phyloP scores from a whole-genome alignment of 1,284 basidiomycete species.

The Leccinum fuscescens region DNA sequence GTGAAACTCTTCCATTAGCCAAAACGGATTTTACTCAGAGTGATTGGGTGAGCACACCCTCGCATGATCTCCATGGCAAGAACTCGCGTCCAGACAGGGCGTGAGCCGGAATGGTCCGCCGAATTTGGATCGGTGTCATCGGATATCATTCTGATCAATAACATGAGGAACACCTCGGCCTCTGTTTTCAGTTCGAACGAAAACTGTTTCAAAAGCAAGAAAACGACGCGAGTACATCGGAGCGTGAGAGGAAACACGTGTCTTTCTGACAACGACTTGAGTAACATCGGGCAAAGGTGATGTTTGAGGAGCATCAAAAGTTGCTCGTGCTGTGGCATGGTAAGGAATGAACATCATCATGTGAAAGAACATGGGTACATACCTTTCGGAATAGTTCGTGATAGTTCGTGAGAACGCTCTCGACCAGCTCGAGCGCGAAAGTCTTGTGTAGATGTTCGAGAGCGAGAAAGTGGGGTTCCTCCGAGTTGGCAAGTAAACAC shows the following conservation, averaged over 20 bases:
- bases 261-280: constrained; percentile 81
- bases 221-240: constrained; percentile 89
- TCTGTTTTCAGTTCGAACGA: constrained; percentile 77
- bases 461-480: constrained; percentile 81
- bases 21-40: not conserved
- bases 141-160: constrained; percentile 76
- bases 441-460: constrained; percentile 88
- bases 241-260: constrained; percentile 87
- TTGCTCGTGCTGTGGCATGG: constrained; percentile 64
- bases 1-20: constrained; percentile 9
- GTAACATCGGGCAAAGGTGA: constrained; percentile 87
- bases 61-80: constrained; percentile 90
- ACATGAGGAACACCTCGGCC: constrained; percentile 80
- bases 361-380: not conserved
- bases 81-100: constrained; percentile 85
- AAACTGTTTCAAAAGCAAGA: constrained; percentile 91
- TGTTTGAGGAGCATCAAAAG: constrained; percentile 61
- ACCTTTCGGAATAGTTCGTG: constrained; percentile 82
- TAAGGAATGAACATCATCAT: not conserved
- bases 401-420: constrained; percentile 96
- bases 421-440: constrained; percentile 93
- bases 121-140: constrained; percentile 54
- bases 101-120: constrained; percentile 40
- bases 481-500: constrained; percentile 84
- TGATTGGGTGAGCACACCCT: constrained; percentile 47